Conservation (phyloP, 2,329 filamentous ascomycete species). For the Phyllosticta ampelicida region DNA sequence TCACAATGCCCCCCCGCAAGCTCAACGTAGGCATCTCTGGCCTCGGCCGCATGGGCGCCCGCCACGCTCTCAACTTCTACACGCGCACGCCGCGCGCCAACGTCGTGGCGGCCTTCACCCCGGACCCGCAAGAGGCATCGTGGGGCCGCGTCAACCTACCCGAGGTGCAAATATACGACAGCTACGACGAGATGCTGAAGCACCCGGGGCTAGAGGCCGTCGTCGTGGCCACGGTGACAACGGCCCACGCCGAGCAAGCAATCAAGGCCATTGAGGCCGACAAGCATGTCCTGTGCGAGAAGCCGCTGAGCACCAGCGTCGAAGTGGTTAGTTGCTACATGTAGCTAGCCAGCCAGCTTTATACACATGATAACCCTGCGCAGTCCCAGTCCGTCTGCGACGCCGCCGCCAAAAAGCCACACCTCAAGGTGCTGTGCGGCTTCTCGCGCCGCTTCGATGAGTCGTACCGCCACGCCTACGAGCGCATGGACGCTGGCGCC, state of each 20-base stretch:
- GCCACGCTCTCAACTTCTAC: slow-evolving; percentile 38
- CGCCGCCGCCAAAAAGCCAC: slow-evolving; percentile 43
- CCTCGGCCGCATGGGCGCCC: slow-evolving; percentile 40
- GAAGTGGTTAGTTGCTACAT: slow-evolving; percentile 37
- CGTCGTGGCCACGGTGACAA: slow-evolving; percentile 44
- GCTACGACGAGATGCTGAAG: slow-evolving; percentile 48
- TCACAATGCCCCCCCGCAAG: slow-evolving; percentile 28
- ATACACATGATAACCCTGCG: slow-evolving; percentile 5
- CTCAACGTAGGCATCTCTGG: slow-evolving; percentile 36
- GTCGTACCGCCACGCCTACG: slow-evolving; percentile 51
- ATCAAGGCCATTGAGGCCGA: slow-evolving; percentile 45
- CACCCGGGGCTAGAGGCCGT: slow-evolving; percentile 46
- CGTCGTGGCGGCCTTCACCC: slow-evolving; percentile 39
- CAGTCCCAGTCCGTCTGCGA: slow-evolving; percentile 51
- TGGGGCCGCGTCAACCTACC: slow-evolving; percentile 43
- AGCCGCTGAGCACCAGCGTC: slow-evolving; percentile 48
- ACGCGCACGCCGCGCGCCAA: slow-evolving; percentile 35
- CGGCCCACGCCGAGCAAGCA: slow-evolving; percentile 46
- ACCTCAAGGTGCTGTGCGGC: slow-evolving; percentile 56
- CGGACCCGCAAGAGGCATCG: slow-evolving; percentile 29
- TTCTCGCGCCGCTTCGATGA: slow-evolving; percentile 57
- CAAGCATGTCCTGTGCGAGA: slow-evolving; percentile 50
- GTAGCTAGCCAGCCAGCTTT: not conserved
- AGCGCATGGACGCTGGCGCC: slow-evolving; percentile 40
- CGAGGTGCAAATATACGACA: slow-evolving; percentile 42